Base-by-base conservation (phyloP, 2,329 filamentous ascomycete genomes). In the Fonsecaea erecta region DNA sequence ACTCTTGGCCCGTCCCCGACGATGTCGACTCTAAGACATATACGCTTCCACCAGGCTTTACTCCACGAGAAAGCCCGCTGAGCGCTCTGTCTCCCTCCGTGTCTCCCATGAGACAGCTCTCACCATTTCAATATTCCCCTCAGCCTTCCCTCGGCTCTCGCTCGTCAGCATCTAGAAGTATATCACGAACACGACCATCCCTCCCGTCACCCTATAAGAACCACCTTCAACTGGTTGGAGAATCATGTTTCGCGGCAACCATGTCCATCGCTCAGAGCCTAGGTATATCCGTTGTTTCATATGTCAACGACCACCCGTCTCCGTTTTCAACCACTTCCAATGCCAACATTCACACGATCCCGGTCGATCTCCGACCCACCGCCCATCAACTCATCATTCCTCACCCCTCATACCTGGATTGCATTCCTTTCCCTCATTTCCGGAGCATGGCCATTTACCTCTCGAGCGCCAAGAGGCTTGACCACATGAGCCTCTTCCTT, bases 401-500 rank as follows among this genome's bases (percentile, higher is more conserved):
- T 9, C 68, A 68, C 48, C 65, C 63, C 9, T 63, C 57, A 26
- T 69, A 65, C 37, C 52, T 69, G 11, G 68, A 68, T 54, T 69
- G 68, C 54, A 66, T 69, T 28, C 65, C 65, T 2, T 69, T 65
- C 52, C 65, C 68, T 4, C 65, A 68, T 54, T 69, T 69, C 26
- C 65, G 65, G 18, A 68, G 57, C 26, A 62, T 67, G 62, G 65
- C 65, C 28, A 55, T 69, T 34, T 65, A 69, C 51, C 65, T 68
- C 14, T 63, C 65, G 21, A 63, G 62, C 34, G 28, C 61, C 24
- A 64, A 40, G 28, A 51, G 51, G 30, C 63, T 79, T 6, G 76
- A 79, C 55, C 78, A 79, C 63, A 71, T 74, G 18, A 71, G 73
- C 26, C 68, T 80, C 32, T 80, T 77, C 52, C 66, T 73, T n/a